Evolutionary conservation across 129 eudicot genomes (phyloP).

Genomic region (Saposhnikovia divaricata): DNA sequence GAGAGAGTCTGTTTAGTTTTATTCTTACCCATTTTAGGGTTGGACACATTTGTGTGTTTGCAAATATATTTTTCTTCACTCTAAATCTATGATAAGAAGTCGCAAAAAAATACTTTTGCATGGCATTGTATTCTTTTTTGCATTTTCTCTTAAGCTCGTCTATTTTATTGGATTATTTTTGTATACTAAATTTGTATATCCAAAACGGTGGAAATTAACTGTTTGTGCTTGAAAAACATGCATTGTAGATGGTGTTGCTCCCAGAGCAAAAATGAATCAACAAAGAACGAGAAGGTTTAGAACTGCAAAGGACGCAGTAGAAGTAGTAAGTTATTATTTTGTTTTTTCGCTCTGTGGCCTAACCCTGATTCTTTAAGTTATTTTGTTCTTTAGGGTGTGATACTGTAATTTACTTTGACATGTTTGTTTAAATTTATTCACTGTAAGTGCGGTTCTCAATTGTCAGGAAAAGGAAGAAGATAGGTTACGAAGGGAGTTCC

Average conservation of each 20-base stretch:
- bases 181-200: neutral
- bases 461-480: constrained; percentile 38
- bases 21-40: too few relatives aligned
- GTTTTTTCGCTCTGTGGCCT: neutral
- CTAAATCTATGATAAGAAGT: neutral
- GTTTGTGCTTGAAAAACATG: neutral
- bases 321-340: constrained; percentile 16
- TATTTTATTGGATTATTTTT: neutral
- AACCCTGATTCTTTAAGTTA: too few relatives aligned
- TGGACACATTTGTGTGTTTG: too few relatives aligned
- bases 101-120: neutral
- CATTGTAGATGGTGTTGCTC: constrained; percentile 60
- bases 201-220: too few relatives aligned
- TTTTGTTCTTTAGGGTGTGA: neutral
- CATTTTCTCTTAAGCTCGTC: too few relatives aligned
- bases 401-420: neutral
- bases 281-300: constrained; percentile 48
- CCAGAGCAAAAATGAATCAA: constrained; percentile 70
- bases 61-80: too few relatives aligned
- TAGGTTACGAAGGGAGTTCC: constrained; percentile 22
- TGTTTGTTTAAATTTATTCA: neutral
- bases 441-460: neutral
- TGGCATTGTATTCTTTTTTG: too few relatives aligned
- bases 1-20: too few relatives aligned
- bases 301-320: constrained; percentile 28